Base-by-base conservation (phyloP, 2,329 filamentous ascomycete genomes). In the Colletotrichum magnum region DNA sequence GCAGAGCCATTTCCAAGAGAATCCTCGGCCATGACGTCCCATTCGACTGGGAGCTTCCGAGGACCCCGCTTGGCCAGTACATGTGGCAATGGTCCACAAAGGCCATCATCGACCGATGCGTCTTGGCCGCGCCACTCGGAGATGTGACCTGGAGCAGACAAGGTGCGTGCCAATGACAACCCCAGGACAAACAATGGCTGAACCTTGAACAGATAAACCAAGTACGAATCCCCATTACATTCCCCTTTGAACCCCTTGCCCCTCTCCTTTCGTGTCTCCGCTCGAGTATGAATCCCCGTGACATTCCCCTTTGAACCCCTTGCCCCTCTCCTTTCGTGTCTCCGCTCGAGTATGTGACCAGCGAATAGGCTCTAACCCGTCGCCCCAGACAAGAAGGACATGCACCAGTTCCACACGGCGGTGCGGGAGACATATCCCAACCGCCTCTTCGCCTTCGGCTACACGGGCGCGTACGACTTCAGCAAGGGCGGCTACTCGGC, bases 391-490 rank as follows among this genome's bases (percentile, higher is more conserved):
- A 80, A 78, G 79, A 71, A 75, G 16, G 79, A 81, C 67, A 76
- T 82, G 41, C 73, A 77, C 7, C 77, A 78, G 7, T 82, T 82
- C 72, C 79, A 82, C 72, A 76, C 70, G 1, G 73, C 74, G 43
- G 73, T 82, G 9, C 78, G 76, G 48, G 75, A 77, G 41, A 79
- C 77, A 5, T 77, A 75, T 47, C 79, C 80, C 2, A 74, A 80
- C 0, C 76, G 79, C 1, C 70, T 81, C 3, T 82, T 82, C 56
- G 79, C 78, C 3, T 81, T 82, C 64, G 80, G 79, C 15, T 82
- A 78, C 72, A 79, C 78, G 2, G 79, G 79, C 18, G 75, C 76
- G 53, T 82, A 80, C 65, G 75, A 80, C 57, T 82, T 71, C 60
- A 73, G 61, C 15, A 77, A 77, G 65, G 78, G 78, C 4, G 80